phyloP scores from a whole-genome alignment of 805 yeast species.

The Nakazawaea laoshanensis region DNA sequence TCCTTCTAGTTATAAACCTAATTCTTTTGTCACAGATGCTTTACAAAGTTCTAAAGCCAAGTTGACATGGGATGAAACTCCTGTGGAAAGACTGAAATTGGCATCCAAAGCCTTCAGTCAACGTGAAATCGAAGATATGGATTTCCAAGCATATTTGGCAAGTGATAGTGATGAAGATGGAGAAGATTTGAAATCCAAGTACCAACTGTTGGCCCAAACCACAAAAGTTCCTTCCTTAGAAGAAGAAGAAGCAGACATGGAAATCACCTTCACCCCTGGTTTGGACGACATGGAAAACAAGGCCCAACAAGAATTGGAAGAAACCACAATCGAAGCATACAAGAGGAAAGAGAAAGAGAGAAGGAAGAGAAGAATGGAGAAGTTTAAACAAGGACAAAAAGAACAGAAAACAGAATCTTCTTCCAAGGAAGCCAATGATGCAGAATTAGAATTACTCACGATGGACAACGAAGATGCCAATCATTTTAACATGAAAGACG shows the following conservation, averaged over 20 bases:
- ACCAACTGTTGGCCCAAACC: conserved; percentile 47
- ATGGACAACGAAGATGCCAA: conserved; percentile 47
- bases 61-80: conserved; percentile 98
- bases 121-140: conserved; percentile 85
- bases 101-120: conserved; percentile 79
- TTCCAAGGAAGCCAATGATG: conserved; percentile 32
- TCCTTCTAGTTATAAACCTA: conserved; percentile 76
- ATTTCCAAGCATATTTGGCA: conserved; percentile 86
- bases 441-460: conserved; percentile 67
- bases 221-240: conserved; percentile 28
- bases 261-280: conserved; percentile 91
- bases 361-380: conserved; percentile 74
- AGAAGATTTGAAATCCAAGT: conserved; percentile 41
- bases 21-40: conserved; percentile 83
- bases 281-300: conserved; percentile 37
- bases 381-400: conserved; percentile 52
- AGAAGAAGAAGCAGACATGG: conserved; percentile 80
- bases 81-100: conserved; percentile 72
- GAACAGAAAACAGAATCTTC: conserved; percentile 43
- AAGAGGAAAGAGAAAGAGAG: conserved; percentile 90
- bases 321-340: conserved; percentile 70
- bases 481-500: conserved; percentile 76
- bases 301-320: conserved; percentile 37
- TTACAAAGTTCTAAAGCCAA: conserved; percentile 93
- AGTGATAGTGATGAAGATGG: conserved; percentile 57